Base-by-base conservation (phyloP, 306 rosid genomes). In the Cotoneaster glaucophyllus region DNA sequence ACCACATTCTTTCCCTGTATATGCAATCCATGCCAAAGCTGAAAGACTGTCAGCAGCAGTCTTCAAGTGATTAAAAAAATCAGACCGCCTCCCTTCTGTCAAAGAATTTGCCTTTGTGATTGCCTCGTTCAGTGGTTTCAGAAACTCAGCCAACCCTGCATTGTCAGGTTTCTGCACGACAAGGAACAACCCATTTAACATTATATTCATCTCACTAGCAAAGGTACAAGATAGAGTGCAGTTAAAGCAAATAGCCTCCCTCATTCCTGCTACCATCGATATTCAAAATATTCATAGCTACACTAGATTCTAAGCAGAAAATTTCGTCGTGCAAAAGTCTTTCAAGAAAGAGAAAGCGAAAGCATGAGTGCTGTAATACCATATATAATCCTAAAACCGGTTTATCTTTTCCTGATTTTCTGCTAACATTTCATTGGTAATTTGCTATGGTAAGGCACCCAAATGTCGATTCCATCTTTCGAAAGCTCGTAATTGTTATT, bases 21-120 rank as follows among this genome's bases (percentile, higher is more conserved):
- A 95, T 67, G 98, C 97, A 84, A 90, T 88, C 98, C 98, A 95
- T 50, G 92, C 97, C 76, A 95, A 78, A 70, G 98, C 98, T 22
- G 98, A 92, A 62, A 95, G 93, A 87, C 98, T 92, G 84, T 95
- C 98, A 77, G 66, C 90, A 75, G 96, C 92, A 85, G 92, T 86
- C 81, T 89, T 95, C 89, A 89, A 83, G 84, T 95, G 98, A 83
- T 92, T 92, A 81, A 90, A 95, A 82, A 81, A 87, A 85, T 92
- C 92, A 68, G 93, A 86, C 65, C 97, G 82, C 88, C 88, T 87
- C 82, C 97, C 98, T 79, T 95, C 97, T 43, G 93, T 88, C 85
- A 92, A 73, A 50, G 82, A 71, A 52, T 58, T 69, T 76, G 97
- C 93, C 85, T 88, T 92, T 5, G 34, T 28, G 58, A 92, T 89